These are phyloP conservation scores for Fusarium sp. DNA, from an alignment of 2,329 filamentous ascomycete genomes.

Conservation along the genomic window DNA sequence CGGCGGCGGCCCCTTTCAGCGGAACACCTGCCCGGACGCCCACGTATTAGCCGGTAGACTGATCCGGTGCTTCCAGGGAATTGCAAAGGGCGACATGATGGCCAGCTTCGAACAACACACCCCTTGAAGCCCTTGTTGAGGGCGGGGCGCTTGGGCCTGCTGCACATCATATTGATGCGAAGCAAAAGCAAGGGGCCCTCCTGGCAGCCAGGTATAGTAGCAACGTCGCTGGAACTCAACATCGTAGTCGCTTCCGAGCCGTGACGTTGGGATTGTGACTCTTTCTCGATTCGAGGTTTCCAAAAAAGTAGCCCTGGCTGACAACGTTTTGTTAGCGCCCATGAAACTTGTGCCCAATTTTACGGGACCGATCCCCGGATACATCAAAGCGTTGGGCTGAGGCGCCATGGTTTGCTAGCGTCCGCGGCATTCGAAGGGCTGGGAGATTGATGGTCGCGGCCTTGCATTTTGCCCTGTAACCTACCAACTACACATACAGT, in stretches of 20 bases:
- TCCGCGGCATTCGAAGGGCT: conserved; percentile 18
- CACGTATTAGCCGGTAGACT: conserved; percentile 18
- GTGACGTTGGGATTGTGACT: neutral
- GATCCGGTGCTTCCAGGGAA: conserved; percentile 21
- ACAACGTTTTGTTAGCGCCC: conserved; percentile 3
- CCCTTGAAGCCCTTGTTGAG: conserved; percentile 27
- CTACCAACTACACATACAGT: neutral
- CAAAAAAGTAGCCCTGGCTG: conserved; percentile 7
- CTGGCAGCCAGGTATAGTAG: conserved; percentile 34
- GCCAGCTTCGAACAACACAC: conserved; percentile 35
- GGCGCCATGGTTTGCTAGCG: conserved; percentile 39
- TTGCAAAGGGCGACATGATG: conserved; percentile 36
- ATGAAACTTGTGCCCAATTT: conserved; percentile 31
- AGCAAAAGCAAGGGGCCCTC: conserved; percentile 38
- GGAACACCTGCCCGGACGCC: conserved; percentile 25
- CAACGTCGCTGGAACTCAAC: conserved; percentile 17
- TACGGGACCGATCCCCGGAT: conserved; percentile 33
- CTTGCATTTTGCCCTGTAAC: conserved; percentile 7
- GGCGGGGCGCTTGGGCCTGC: conserved; percentile 46
- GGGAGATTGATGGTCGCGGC: conserved; percentile 22
- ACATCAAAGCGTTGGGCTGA: conserved; percentile 31
- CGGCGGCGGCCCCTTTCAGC: conserved; percentile 24
- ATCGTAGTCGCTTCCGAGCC: conserved; percentile 4
- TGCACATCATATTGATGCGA: conserved; percentile 47
- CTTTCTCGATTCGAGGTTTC: conserved; percentile 13